Base-by-base conservation (phyloP, 768 basidiomycete species). In the Serendipita sp. region DNA sequence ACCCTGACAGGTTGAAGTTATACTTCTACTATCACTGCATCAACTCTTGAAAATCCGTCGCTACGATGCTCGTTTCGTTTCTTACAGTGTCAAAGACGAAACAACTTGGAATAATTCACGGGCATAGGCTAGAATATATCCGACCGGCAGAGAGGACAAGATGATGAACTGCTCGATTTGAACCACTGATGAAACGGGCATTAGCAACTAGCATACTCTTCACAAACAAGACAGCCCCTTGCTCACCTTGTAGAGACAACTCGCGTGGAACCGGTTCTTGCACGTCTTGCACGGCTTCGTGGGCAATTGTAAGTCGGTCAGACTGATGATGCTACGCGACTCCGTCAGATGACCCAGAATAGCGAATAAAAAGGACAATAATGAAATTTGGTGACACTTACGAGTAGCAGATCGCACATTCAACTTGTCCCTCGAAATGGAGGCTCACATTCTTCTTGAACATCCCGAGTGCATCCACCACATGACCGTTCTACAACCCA, bases 351-450 rank as follows among this genome's bases (percentile, higher is more conserved):
- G 24, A 24, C 24, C 24, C 24, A 24, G 64, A 41, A 5, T n/a
- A 24, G 2, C 34, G 18, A 47, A 64, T 13, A 45, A 1, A n/a
- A 32, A 13, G 37, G 28, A 41, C 30, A 18, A 18, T n/a, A 13
- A 34, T 24, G 45, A 18, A 4, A 37, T 38, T 13, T 32, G 28
- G 44, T 18, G 65, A 10, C 4, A 71, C 87, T 71, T 70, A 92
- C 87, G 89, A 91, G 73, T 94, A 95, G 71, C 92, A 95, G 66
- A 99, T 97, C 0, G 95, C 91, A 73, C 96, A 99, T 69, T 95
- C 92, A 2, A 89, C 89, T 72, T 93, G 88, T 3, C 95, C 95
- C 68, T 95, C 91, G 70, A 98, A 99, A 73, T 98, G 92, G 18
- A 89, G 79, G 0, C 84, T 79, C 48, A 94, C 92, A 71, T 97